Percentiles rank a stretch among this genome's conserved stretches.
phyloP scores from a whole-genome alignment of 768 basidiomycete genomes.

The Termitomyces eurrhizus region DNA sequence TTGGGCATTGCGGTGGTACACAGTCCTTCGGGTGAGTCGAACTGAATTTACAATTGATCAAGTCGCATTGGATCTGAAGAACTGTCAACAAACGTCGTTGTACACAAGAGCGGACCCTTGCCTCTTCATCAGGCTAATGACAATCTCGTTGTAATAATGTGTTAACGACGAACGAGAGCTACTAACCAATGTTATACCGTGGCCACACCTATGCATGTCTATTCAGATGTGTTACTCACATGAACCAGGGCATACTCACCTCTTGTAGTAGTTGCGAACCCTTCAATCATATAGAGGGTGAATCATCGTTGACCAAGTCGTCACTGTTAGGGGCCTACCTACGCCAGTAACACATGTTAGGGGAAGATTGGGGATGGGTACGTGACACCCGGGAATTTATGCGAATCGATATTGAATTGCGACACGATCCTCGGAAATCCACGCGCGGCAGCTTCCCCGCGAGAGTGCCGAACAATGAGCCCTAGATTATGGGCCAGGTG shows the following conservation, averaged over 20 bases:
- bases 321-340: conserved; percentile 36
- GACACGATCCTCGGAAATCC: conserved; percentile 17
- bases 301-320: conserved; percentile 14
- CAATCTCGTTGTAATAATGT: conserved; percentile 3
- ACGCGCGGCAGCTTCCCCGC: conserved; percentile 17
- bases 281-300: conserved; percentile 28
- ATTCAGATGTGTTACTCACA: conserved; percentile 7
- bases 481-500: conserved; percentile 11
- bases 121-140: conserved; percentile 57
- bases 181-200: conserved; percentile 47
- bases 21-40: conserved; percentile 49
- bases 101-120: conserved; percentile 13
- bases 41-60: conserved; percentile 61
- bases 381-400: conserved; percentile 22
- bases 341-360: conserved; percentile 56
- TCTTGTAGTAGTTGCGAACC: conserved; percentile 52
- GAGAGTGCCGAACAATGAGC: conserved; percentile 11
- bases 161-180: not conserved
- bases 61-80: conserved; percentile 57
- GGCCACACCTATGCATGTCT: conserved; percentile 43
- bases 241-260: conserved; percentile 28
- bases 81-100: conserved; percentile 4
- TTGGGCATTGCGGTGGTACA: conserved; percentile 44
- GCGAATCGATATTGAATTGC: conserved; percentile 13
- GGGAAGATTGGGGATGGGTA: conserved; percentile 14